Base-by-base conservation (phyloP, 305 asterid species). In the Galium porrigens region DNA sequence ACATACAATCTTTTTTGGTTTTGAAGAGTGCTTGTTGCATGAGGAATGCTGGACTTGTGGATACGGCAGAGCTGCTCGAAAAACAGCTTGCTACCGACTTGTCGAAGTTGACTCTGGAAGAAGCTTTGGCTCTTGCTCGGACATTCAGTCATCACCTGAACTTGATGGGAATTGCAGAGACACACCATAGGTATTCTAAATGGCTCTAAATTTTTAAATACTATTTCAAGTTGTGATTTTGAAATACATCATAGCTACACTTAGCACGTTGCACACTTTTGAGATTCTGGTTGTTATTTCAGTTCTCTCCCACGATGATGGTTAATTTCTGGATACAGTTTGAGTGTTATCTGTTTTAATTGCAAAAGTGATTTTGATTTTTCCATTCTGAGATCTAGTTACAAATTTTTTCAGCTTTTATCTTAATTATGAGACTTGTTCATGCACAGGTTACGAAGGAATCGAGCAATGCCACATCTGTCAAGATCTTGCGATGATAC, bases 401-500 rank as follows among this genome's bases (percentile, higher is more conserved):
- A 14, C 55, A 7, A 22, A 46, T 52, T 4, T 44, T 60, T 49
- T 62, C 48, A 65, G 73, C 56, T 48, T 58, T 14, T 39, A 29
- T 41, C n/a, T 11, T 12, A 48, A 6, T n/a, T n/a, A n/a, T 30
- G 39, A 1, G 66, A 73, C 51, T 65, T 34, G 58, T 70, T 58
- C 68, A 37, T 80, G 87, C 87, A 89, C 87, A 89, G 99, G 75
- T 92, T 87, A 42, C 85, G 95, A 5, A 82, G 84, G 82, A 86
- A 85, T 46, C 82, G 89, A 61, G 77, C 79, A 58, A 70, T 81
- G 18, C 74, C 81, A 68, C 67, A 74, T 36, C 71, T 82, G 68
- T 85, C 99, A 71, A 92, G 86, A 82, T 87, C 99, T 61, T 89
- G 97, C 69, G 91, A 92, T 77, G 95, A 92, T 77, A 87, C 90